Evolutionary conservation across 148 eudicot genomes (phyloP).

Genomic region (Rheum nobile): DNA sequence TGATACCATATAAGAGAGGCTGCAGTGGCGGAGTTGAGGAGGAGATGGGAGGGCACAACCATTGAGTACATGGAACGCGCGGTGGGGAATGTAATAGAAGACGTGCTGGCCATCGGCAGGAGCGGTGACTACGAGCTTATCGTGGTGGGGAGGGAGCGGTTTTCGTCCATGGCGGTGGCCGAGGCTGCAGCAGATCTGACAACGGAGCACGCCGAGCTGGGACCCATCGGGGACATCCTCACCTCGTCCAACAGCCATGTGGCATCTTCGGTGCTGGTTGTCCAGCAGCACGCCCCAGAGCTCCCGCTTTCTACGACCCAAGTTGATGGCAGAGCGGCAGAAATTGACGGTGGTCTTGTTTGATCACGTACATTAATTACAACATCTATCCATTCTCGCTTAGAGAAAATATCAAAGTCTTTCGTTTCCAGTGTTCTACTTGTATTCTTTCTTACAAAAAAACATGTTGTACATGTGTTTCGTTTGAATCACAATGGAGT

Average conservation of each 20-base stretch:
- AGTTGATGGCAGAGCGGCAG: background rate
- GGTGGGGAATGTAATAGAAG: background rate
- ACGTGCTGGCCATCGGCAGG: background rate
- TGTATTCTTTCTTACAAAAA: too few species aligned
- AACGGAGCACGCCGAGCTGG: background rate
- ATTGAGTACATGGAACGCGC: background rate
- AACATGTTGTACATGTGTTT: too few species aligned
- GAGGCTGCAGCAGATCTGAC: background rate
- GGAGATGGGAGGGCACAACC: conserved; percentile 18
- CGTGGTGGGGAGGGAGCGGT: conserved; percentile 1
- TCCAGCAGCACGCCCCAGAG: conserved; percentile 1
- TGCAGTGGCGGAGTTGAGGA: conserved; percentile 15
- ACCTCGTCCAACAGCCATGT: background rate
- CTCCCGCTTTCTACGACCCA: background rate
- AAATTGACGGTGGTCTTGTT: background rate
- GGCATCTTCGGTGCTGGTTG: background rate
- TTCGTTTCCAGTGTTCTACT: too few species aligned
- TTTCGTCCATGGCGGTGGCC: background rate
- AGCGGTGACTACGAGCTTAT: background rate
- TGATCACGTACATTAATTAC: background rate
- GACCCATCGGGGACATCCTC: background rate
- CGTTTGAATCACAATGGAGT: too few species aligned
- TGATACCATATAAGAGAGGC: too few species aligned
- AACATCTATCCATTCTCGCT: too few species aligned
- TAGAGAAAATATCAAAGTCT: too few species aligned